Conservation (phyloP, 441 rosid genomes). For the Macaranga tanarius region DNA sequence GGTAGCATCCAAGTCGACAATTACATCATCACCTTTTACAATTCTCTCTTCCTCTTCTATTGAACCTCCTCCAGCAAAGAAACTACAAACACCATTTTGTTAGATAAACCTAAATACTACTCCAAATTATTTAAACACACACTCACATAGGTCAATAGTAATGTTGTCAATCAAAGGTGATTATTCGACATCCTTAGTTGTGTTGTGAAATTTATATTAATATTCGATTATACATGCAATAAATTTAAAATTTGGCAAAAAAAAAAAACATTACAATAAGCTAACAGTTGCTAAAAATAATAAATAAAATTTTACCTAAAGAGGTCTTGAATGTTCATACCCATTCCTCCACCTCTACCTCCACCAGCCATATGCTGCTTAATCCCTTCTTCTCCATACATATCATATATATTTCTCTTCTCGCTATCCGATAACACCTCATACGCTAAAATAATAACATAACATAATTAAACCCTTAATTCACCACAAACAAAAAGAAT, state of each 20-base stretch:
- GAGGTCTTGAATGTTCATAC: constrained; percentile 70
- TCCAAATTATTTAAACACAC: not conserved
- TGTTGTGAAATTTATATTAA: too few relatives aligned
- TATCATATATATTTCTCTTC: constrained; percentile 78
- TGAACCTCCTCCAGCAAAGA: constrained; percentile 83
- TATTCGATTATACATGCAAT: too few relatives aligned
- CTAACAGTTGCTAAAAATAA: too few relatives aligned
- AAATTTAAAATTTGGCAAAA: too few relatives aligned
- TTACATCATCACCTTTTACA: constrained; percentile 86
- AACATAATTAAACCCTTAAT: not conserved
- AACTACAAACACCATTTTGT: constrained; percentile 36
- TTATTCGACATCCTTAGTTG: too few relatives aligned
- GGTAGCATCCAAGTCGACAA: constrained; percentile 87
- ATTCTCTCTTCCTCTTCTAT: constrained; percentile 90
- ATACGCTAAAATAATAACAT: constrained; percentile 49
- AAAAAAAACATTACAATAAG: not conserved
- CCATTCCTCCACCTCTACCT: constrained; percentile 77
- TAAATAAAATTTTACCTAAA: constrained; percentile 43
- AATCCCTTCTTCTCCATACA: constrained; percentile 89
- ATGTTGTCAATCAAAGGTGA: too few relatives aligned
- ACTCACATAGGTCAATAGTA: too few relatives aligned
- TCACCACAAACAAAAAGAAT: not conserved
- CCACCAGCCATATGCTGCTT: constrained; percentile 88
- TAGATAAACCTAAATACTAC: not conserved
- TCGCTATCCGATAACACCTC: constrained; percentile 85